A percentile compares a stretch with the other conserved stretches of the same genome.
phyloP scores from a whole-genome alignment of 495 filamentous ascomycete species.

The Annulohypoxylon bovei region DNA sequence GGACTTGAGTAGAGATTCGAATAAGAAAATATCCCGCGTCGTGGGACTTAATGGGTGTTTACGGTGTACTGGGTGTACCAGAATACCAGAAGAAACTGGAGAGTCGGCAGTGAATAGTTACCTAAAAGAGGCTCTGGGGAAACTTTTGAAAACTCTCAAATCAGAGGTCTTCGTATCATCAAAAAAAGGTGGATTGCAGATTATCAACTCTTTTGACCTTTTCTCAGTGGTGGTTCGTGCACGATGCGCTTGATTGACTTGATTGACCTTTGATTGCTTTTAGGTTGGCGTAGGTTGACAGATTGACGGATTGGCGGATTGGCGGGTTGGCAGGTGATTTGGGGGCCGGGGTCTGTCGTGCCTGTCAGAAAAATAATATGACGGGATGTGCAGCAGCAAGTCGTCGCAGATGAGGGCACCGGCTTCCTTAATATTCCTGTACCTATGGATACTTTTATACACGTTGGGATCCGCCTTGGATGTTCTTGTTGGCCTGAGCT shows the following conservation, averaged over 20 bases:
- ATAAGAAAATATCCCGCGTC: background rate
- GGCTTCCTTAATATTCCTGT: constrained; percentile 46
- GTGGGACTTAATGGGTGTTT: background rate
- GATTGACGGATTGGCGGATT: constrained; percentile 1
- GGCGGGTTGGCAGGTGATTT: constrained; percentile 7
- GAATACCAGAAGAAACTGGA: background rate
- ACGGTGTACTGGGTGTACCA: background rate
- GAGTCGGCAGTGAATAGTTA: constrained; percentile 11
- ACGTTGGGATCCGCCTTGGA: constrained; percentile 43
- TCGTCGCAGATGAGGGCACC: constrained; percentile 44
- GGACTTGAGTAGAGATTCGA: background rate
- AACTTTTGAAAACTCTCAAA: constrained; percentile 5
- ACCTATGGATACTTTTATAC: constrained; percentile 46
- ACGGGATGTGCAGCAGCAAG: constrained; percentile 42
- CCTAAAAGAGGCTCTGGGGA: constrained; percentile 23
- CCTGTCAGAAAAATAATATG: constrained; percentile 37
- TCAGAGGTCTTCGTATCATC: background rate
- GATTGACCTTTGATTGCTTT: constrained; percentile 18
- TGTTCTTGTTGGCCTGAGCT: constrained; percentile 39
- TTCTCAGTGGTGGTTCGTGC: constrained; percentile 26
- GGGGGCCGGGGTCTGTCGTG: constrained; percentile 35
- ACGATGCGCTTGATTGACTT: constrained; percentile 21
- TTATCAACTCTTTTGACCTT: background rate
- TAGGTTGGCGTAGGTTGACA: constrained; percentile 13
- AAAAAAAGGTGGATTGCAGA: constrained; percentile 7